These are phyloP conservation scores for Chenopodium suecicum DNA, from an alignment of 148 eudicot genomes.

Conservation along the genomic window DNA sequence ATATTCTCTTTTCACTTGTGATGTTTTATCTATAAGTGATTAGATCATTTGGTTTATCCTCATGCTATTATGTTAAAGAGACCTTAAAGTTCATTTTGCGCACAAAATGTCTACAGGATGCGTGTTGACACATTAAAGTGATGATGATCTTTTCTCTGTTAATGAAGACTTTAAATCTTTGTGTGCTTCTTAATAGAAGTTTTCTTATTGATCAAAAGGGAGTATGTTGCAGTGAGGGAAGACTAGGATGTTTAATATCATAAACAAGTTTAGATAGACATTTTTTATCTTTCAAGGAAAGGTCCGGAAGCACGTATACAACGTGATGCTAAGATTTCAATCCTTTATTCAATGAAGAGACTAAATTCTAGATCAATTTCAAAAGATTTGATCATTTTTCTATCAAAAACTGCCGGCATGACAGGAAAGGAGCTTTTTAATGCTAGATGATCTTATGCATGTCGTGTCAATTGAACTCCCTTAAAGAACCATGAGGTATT, in stretches of 20 bases:
- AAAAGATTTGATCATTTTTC: neutral
- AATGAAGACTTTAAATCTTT: neutral
- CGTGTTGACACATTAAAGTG: neutral
- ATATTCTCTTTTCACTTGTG: neutral
- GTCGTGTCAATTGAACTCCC: neutral
- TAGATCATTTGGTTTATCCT: neutral
- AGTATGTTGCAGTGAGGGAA: neutral
- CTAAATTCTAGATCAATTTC: too few species aligned
- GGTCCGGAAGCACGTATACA: neutral
- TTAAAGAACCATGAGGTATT: neutral
- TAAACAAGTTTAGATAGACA: neutral
- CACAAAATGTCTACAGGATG: neutral
- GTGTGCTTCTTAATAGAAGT: neutral
- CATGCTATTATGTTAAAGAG: neutral
- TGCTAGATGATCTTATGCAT: neutral
- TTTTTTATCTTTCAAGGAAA: neutral
- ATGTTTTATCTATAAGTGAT: neutral
- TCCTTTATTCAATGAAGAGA: too few species aligned
- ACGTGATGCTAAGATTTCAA: neutral
- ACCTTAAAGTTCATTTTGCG: neutral
- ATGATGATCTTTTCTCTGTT: neutral
- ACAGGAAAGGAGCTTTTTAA: neutral
- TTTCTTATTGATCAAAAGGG: neutral
- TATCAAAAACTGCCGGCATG: neutral
- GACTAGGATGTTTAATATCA: neutral